These are phyloP conservation scores for Ophiostoma triangulosporum DNA, from an alignment of 2,329 filamentous ascomycete species.

Conservation along the genomic window DNA sequence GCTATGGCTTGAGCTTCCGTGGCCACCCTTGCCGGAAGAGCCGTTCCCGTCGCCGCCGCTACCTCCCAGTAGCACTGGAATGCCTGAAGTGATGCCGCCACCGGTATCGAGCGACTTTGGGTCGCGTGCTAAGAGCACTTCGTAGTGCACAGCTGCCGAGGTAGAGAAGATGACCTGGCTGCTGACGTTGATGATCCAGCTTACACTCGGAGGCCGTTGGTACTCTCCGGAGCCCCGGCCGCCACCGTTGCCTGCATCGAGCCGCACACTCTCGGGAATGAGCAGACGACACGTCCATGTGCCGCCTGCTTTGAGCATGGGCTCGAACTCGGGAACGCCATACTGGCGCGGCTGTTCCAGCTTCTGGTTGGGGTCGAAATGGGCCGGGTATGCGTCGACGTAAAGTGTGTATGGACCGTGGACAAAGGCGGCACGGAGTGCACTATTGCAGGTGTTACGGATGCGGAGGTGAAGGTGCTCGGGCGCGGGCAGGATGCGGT, in stretches of 20 bases:
- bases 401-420: slow-evolving; percentile 91
- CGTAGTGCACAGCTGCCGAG: slow-evolving; percentile 76
- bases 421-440: slow-evolving; percentile 85
- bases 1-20: slow-evolving; percentile 5
- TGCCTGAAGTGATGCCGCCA: slow-evolving; percentile 17
- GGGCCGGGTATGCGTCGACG: slow-evolving; percentile 70
- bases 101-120: slow-evolving; percentile 64
- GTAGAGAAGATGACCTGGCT: slow-evolving; percentile 91
- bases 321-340: slow-evolving; percentile 82
- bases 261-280: slow-evolving; percentile 65
- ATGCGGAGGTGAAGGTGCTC: slow-evolving; percentile 70
- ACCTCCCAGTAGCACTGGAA: slow-evolving; percentile 29
- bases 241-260: slow-evolving; percentile 45
- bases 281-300: slow-evolving; percentile 68
- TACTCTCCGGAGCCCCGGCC: not conserved
- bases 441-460: slow-evolving; percentile 82
- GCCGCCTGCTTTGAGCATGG: slow-evolving; percentile 88
- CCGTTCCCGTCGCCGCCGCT: not conserved
- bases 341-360: slow-evolving; percentile 55
- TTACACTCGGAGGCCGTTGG: slow-evolving; percentile 39
- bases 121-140: slow-evolving; percentile 75
- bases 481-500: slow-evolving; percentile 81
- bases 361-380: slow-evolving; percentile 71
- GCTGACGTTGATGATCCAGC: slow-evolving; percentile 82
- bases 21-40: not conserved